Evolutionary conservation across 495 filamentous ascomycete species (phyloP).

Genomic region (Aspergillus indologenus): DNA sequence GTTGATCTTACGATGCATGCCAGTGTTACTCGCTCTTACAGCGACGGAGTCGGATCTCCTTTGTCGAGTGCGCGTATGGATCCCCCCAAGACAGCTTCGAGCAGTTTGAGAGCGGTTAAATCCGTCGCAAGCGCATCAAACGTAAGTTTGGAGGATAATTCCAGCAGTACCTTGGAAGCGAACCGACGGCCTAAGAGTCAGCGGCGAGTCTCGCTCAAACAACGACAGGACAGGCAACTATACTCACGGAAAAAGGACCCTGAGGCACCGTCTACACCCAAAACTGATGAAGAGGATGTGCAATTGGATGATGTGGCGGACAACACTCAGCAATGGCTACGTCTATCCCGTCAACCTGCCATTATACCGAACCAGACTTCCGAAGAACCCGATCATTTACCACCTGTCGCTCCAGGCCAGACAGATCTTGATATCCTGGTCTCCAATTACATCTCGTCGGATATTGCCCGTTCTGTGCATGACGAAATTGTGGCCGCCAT

Average conservation of each 20-base stretch:
- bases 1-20: constrained; percentile 98
- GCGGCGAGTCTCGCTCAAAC: constrained; percentile 70
- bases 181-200: constrained; percentile 59
- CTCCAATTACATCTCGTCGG: constrained; percentile 67
- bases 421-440: constrained; percentile 85
- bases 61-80: constrained; percentile 39
- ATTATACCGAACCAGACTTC: constrained; percentile 58
- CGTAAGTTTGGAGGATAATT: constrained; percentile 54
- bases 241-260: constrained; percentile 75
- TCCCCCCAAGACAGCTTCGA: constrained; percentile 68
- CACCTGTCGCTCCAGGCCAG: constrained; percentile 56
- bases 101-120: constrained; percentile 86
- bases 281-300: constrained; percentile 65
- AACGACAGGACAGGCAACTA: constrained; percentile 83
- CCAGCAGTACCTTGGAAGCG: constrained; percentile 59
- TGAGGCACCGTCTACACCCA: constrained; percentile 57
- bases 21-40: constrained; percentile 51
- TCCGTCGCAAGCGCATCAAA: constrained; percentile 80
- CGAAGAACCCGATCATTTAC: constrained; percentile 76
- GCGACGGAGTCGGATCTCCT: constrained; percentile 53
- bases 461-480: constrained; percentile 71
- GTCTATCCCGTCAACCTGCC: constrained; percentile 64
- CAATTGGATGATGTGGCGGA: constrained; percentile 61
- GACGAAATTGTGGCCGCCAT: constrained; percentile 76
- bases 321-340: constrained; percentile 61